A percentile compares a stretch with the other conserved stretches of the same genome.
phyloP scores from a whole-genome alignment of 306 rosid species.

The Inga leiocalycina region DNA sequence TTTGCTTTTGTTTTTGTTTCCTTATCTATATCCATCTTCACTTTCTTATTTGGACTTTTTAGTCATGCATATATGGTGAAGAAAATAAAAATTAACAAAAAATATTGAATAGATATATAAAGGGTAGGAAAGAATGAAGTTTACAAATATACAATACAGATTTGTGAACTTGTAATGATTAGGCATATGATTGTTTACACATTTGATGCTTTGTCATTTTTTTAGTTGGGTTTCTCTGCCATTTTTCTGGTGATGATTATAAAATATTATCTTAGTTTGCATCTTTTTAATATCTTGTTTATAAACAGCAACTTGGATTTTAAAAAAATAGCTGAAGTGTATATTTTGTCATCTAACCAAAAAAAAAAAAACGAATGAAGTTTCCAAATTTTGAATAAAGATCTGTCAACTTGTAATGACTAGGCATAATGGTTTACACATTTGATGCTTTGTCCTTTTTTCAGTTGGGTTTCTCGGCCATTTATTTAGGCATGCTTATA shows the following conservation, averaged over 20 bases:
- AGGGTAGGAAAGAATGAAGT: not conserved
- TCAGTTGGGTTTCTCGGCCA: not conserved
- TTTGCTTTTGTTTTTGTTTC: slow-evolving; percentile 27
- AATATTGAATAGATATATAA: not conserved
- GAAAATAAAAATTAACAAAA: not conserved
- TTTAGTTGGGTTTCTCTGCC: not conserved
- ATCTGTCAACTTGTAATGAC: not conserved
- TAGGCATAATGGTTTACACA: not conserved
- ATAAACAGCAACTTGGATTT: not conserved
- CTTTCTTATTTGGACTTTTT: slow-evolving; percentile 1
- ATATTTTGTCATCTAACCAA: too few species aligned
- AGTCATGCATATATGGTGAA: not conserved
- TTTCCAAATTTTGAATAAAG: not conserved
- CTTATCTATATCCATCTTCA: slow-evolving; percentile 20
- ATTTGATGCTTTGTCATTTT: not conserved
- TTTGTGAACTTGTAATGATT: not conserved
- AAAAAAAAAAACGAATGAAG: not conserved
- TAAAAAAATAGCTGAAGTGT: too few species aligned
- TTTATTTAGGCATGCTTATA: not conserved
- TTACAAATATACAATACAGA: not conserved
- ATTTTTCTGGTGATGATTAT: not conserved
- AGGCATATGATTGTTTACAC: not conserved
- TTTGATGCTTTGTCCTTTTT: not conserved
- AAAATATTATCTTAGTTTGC: not conserved
- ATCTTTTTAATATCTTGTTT: not conserved